Evolutionary conservation across 371 early-diverging fungal genomes (phyloP).

Genomic region (Phascolomyces articulosus): DNA sequence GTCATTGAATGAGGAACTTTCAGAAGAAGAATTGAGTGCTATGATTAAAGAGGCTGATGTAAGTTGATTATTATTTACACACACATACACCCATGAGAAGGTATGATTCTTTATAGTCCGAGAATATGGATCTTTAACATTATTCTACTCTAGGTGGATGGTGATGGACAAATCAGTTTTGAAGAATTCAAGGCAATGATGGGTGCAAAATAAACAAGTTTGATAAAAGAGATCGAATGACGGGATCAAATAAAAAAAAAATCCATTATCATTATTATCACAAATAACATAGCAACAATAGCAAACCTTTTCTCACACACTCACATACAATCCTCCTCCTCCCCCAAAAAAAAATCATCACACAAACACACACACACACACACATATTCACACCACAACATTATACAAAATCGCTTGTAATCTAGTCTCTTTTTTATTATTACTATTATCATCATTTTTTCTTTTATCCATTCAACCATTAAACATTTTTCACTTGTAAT

Average conservation of each 20-base stretch:
- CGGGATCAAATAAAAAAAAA: background rate
- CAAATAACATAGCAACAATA: background rate
- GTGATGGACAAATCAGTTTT: slow-evolving; percentile 45
- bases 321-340: background rate
- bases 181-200: slow-evolving; percentile 66
- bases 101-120: too few species aligned
- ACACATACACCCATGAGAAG: too few species aligned
- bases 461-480: background rate
- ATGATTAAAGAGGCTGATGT: slow-evolving; percentile 67
- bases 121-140: too few species aligned
- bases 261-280: too few species aligned
- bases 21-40: slow-evolving; percentile 65
- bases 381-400: too few species aligned
- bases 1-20: slow-evolving; percentile 62
- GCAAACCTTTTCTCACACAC: background rate
- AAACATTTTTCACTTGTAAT: background rate
- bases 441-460: background rate
- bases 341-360: too few species aligned
- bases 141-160: background rate
- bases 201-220: slow-evolving; percentile 39
- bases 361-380: background rate
- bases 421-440: slow-evolving; percentile 1
- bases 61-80: slow-evolving; percentile 10
- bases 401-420: background rate
- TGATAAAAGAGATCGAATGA: too few species aligned